Conservation (phyloP, 73 alveolate species). For the Paraurostyla sp. region DNA sequence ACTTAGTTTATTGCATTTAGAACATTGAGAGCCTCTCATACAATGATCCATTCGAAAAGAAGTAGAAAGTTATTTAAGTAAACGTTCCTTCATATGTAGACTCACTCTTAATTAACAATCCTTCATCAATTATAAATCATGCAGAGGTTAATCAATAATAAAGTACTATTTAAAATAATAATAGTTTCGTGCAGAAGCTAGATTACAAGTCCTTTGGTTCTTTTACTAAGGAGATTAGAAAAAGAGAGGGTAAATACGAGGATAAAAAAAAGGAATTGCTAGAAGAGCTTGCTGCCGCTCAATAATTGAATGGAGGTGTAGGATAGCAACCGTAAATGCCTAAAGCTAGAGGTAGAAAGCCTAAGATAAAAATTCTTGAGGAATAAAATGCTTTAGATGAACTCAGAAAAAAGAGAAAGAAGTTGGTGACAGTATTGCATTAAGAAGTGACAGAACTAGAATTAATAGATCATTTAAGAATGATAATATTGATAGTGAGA, state of each 20-base stretch:
- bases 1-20: constrained; percentile 83
- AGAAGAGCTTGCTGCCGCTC: neutral
- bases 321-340: constrained; percentile 66
- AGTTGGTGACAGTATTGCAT: constrained; percentile 77
- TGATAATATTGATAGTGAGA: constrained; percentile 85
- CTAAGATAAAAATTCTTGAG: constrained; percentile 80
- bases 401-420: constrained; percentile 85
- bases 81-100: constrained; percentile 68
- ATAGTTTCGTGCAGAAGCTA: neutral
- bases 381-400: constrained; percentile 79
- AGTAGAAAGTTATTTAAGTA: constrained; percentile 19
- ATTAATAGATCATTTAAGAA: constrained; percentile 85
- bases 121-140: neutral
- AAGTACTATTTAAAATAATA: too few species aligned
- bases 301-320: constrained; percentile 9
- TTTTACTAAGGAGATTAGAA: constrained; percentile 65
- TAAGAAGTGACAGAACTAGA: constrained; percentile 92
- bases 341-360: constrained; percentile 83
- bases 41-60: constrained; percentile 65
- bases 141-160: too few species aligned
- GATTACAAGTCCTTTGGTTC: constrained; percentile 62
- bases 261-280: constrained; percentile 53
- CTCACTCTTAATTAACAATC: neutral
- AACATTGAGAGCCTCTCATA: constrained; percentile 67
- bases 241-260: constrained; percentile 65